These are phyloP conservation scores for Penicillium goetzii DNA, from an alignment of 495 filamentous ascomycete species.

Conservation along the genomic window DNA sequence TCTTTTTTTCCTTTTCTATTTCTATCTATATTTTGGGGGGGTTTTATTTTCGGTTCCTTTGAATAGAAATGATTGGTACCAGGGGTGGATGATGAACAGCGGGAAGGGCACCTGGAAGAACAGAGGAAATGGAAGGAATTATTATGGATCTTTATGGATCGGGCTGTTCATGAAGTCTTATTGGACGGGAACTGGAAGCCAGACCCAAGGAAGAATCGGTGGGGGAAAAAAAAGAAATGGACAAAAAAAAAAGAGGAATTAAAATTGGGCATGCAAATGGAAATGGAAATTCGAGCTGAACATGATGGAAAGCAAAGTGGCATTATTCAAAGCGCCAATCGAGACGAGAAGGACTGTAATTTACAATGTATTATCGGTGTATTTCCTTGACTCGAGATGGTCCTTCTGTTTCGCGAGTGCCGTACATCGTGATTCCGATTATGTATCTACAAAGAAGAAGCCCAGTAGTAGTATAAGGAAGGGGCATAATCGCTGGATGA, in stretches of 20 bases:
- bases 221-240: slow-evolving; percentile 11
- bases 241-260: slow-evolving; percentile 7
- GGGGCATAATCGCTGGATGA: not conserved
- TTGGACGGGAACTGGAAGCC: slow-evolving; percentile 1
- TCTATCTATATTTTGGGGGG: not conserved
- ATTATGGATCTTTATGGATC: not conserved
- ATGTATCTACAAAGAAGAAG: too few relatives aligned
- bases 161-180: not conserved
- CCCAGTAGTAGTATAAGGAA: not conserved
- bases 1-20: not conserved
- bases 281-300: not conserved
- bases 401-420: too few relatives aligned
- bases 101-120: slow-evolving; percentile 6
- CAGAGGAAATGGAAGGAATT: not conserved
- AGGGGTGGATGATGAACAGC: not conserved
- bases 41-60: not conserved
- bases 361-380: slow-evolving; percentile 19
- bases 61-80: slow-evolving; percentile 7
- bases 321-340: too few relatives aligned
- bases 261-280: not conserved
- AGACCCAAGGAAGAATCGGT: slow-evolving; percentile 24
- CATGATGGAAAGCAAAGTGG: not conserved
- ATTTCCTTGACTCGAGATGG: not conserved
- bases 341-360: slow-evolving; percentile 15
- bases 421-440: not conserved